Percentiles rank a stretch among this genome's conserved stretches.
These are phyloP conservation scores for Meyerozyma elateridarum DNA, from an alignment of 1,139 yeast genomes.

Conservation along the genomic window DNA sequence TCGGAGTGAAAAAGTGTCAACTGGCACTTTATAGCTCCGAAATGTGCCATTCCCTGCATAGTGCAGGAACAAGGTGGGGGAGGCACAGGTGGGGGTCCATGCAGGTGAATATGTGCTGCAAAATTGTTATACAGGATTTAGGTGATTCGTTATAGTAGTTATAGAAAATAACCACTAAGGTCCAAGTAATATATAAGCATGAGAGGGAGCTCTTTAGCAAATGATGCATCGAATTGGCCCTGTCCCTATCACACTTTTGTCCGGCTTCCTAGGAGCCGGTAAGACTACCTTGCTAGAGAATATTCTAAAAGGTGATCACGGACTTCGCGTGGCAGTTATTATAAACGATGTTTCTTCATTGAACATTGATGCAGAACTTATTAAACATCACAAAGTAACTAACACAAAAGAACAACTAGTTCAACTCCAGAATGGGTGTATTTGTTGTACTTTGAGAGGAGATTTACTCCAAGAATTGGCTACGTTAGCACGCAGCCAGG, in stretches of 20 bases:
- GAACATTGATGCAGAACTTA: slow-evolving; percentile 39
- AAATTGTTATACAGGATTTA: too few species aligned
- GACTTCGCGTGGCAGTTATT: slow-evolving; percentile 38
- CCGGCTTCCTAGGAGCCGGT: slow-evolving; percentile 44
- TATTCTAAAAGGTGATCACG: slow-evolving; percentile 34
- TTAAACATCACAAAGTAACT: slow-evolving; percentile 33
- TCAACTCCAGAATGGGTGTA: slow-evolving; percentile 44
- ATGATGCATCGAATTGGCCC: slow-evolving; percentile 11
- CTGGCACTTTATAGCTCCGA: too few species aligned
- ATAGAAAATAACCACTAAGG: slow-evolving; percentile 4
- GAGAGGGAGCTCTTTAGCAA: background rate
- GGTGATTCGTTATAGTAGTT: too few species aligned
- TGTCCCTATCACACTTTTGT: slow-evolving; percentile 38
- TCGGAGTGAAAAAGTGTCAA: too few species aligned
- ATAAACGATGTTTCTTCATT: slow-evolving; percentile 38
- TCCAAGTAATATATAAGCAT: slow-evolving; percentile 2
- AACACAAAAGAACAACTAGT: slow-evolving; percentile 38
- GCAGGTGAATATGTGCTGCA: too few species aligned
- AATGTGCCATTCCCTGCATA: too few species aligned
- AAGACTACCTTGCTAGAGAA: slow-evolving; percentile 42
- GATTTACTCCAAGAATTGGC: slow-evolving; percentile 41
- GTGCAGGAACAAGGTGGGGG: too few species aligned
- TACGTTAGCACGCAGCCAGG: slow-evolving; percentile 25
- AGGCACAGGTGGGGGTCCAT: too few species aligned
- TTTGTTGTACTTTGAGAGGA: slow-evolving; percentile 44